A percentile compares a stretch with the other conserved stretches of the same genome.
Evolutionary conservation across 2,329 filamentous ascomycete genomes (phyloP).

Genomic region (Sporothrix inflata): DNA sequence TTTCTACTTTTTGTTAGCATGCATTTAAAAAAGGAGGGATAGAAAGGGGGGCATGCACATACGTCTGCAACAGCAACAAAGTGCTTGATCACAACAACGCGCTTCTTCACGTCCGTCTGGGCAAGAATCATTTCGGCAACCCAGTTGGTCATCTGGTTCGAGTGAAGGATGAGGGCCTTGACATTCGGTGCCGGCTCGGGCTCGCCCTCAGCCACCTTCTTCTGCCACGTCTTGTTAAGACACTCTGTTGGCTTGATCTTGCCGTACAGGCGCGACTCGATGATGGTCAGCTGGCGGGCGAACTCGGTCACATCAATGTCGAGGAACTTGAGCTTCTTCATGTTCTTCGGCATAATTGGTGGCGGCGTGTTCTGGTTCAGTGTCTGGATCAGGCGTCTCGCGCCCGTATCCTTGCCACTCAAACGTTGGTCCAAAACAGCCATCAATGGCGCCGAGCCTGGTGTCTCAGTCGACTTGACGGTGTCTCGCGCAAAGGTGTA

Average conservation of each 20-base stretch:
- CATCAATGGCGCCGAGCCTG: slow-evolving; percentile 82
- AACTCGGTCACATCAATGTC: slow-evolving; percentile 97
- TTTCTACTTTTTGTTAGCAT: slow-evolving; percentile 65
- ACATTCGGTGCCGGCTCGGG: slow-evolving; percentile 90
- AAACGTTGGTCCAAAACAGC: slow-evolving; percentile 86
- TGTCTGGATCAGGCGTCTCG: slow-evolving; percentile 84
- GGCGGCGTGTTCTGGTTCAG: slow-evolving; percentile 79
- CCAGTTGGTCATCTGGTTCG: slow-evolving; percentile 99
- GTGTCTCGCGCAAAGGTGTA: slow-evolving; percentile 90
- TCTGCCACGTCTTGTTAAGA: slow-evolving; percentile 98
- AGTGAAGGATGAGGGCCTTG: slow-evolving; percentile 94
- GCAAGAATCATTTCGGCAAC: slow-evolving; percentile 98
- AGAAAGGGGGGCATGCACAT: slow-evolving; percentile 43
- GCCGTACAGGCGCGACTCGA: slow-evolving; percentile 90
- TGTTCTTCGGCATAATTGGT: slow-evolving; percentile 95
- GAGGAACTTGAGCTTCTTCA: slow-evolving; percentile 98
- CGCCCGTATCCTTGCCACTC: slow-evolving; percentile 82
- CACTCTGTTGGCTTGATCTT: slow-evolving; percentile 97
- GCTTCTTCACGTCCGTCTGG: slow-evolving; percentile 91
- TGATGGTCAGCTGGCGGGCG: slow-evolving; percentile 95
- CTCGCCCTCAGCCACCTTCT: slow-evolving; percentile 81
- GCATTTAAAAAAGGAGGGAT: neutral
- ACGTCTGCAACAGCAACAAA: slow-evolving; percentile 96
- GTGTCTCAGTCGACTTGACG: slow-evolving; percentile 90
- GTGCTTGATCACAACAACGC: slow-evolving; percentile 97